A percentile compares a stretch with the other conserved stretches of the same genome.
Evolutionary conservation across 495 filamentous ascomycete genomes (phyloP).

Genomic region (Xylaria nigripes): DNA sequence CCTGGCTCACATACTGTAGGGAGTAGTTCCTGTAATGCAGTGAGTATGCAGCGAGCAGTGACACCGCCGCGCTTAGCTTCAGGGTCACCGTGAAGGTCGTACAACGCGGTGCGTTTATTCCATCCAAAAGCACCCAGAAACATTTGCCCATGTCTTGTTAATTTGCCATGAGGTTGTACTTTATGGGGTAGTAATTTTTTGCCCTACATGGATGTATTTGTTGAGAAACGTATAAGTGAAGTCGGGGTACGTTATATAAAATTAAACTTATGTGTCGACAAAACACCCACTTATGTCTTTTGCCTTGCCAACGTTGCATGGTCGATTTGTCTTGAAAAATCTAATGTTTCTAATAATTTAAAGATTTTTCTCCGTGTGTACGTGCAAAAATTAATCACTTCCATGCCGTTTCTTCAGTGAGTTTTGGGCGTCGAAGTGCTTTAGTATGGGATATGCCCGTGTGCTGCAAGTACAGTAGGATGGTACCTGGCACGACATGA

Average conservation of each 20-base stretch:
- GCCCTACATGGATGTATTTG: neutral
- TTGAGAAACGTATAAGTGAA: no score
- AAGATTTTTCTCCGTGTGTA: neutral
- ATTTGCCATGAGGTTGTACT: neutral
- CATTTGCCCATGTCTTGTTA: neutral
- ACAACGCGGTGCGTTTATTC: neutral
- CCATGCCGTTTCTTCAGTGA: neutral
- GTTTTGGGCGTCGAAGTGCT: constrained; percentile 3
- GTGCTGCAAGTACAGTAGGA: neutral
- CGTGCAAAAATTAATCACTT: constrained; percentile 1
- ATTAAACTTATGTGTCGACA: neutral
- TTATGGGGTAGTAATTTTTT: neutral
- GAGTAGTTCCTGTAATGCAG: neutral
- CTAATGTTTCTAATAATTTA: neutral
- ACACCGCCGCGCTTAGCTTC: no score
- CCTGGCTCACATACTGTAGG: neutral
- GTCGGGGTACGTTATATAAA: no score
- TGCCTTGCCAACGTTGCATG: neutral
- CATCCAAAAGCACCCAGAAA: neutral
- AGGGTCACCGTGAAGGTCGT: no score
- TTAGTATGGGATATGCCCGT: neutral
- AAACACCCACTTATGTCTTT: neutral
- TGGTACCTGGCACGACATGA: neutral
- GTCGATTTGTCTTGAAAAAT: neutral
- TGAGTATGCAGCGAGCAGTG: no score